phyloP scores from a whole-genome alignment of 352 stramenopile genomes.

The Globisporangium alternatum region DNA sequence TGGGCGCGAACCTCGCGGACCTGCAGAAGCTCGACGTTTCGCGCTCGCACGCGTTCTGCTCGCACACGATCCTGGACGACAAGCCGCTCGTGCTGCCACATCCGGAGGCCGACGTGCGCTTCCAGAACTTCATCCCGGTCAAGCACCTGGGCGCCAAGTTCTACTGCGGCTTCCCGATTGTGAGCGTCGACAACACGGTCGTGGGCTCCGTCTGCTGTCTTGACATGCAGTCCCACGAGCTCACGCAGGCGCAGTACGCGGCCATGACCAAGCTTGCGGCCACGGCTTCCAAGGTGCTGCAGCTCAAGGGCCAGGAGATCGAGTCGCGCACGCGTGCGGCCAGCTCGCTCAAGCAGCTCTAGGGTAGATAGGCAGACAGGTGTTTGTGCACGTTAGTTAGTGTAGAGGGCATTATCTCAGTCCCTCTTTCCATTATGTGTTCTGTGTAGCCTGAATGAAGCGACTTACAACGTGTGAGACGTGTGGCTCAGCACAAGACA shows the following conservation, averaged over 20 bases:
- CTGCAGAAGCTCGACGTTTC: constrained; percentile 19
- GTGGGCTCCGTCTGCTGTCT: constrained; percentile 37
- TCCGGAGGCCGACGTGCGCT: constrained; percentile 51
- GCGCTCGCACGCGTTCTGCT: constrained; percentile 35
- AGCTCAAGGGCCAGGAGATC: constrained; percentile 9
- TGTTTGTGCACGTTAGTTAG: no score
- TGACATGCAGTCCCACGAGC: constrained; percentile 35
- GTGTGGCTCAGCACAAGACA: no score
- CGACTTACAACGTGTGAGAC: no score
- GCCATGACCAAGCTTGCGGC: constrained; percentile 27
- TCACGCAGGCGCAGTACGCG: constrained; percentile 29
- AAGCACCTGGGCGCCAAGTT: constrained; percentile 27
- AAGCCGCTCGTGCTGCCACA: constrained; percentile 49
- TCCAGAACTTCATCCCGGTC: constrained; percentile 25
- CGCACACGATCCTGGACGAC: constrained; percentile 35
- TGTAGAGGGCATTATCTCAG: no score
- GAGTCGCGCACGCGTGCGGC: no score
- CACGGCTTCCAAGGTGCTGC: constrained; percentile 43
- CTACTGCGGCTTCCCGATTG: constrained; percentile 39
- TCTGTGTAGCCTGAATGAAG: no score
- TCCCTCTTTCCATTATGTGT: no score
- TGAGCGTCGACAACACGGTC: constrained; percentile 16
- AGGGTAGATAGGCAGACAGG: no score
- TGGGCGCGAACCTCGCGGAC: constrained; percentile 23
- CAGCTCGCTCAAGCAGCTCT: no score